Conservation (phyloP, 2,329 filamentous ascomycete genomes). For the Lasiodiplodia hormozganensis region DNA sequence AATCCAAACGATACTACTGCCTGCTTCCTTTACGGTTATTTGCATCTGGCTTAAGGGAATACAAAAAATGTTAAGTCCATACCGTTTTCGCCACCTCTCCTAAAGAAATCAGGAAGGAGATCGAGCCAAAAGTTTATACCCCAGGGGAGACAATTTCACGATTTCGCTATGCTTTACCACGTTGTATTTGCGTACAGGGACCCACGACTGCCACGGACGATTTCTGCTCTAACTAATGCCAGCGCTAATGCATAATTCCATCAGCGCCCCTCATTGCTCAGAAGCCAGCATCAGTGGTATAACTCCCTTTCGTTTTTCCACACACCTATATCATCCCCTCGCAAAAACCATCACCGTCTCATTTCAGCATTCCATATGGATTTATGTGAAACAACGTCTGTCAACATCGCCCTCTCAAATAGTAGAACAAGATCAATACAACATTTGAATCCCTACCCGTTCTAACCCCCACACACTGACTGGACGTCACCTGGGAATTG, state of each 20-base stretch:
- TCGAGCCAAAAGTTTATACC: conserved; percentile 1
- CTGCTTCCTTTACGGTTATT: conserved; percentile 29
- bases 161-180: conserved; percentile 4
- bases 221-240: neutral
- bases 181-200: neutral
- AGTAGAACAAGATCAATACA: neutral
- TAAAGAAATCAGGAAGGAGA: neutral
- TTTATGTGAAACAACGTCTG: neutral
- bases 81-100: conserved; percentile 26
- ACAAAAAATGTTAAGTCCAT: conserved; percentile 30
- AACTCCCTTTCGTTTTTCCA: too few species aligned
- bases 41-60: conserved; percentile 30
- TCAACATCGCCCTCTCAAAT: neutral
- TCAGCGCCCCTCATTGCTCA: neutral
- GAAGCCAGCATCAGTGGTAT: neutral
- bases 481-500: neutral
- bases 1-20: conserved; percentile 23
- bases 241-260: neutral
- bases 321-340: too few species aligned
- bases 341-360: too few species aligned
- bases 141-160: conserved; percentile 14
- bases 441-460: neutral
- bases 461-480: neutral
- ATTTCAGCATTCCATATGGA: neutral
- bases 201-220: neutral